Evolutionary conservation across 2,329 filamentous ascomycete genomes (phyloP), one percentile per base, ranked within the genome.

Genomic region (Fusarium sp.): DNA sequence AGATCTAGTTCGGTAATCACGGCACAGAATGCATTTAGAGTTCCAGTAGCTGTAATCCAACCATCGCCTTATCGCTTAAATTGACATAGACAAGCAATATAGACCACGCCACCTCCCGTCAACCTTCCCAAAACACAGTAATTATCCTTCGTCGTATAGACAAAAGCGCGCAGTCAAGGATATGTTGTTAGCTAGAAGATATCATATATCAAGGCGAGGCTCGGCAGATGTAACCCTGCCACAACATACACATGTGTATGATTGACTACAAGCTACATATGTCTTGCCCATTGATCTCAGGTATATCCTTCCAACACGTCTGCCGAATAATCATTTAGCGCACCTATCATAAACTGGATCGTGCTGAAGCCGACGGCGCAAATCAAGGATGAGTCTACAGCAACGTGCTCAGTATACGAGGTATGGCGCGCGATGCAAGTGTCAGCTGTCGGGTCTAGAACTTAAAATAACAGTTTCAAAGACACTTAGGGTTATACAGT

Each of bases 231-330:
- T 9, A 25, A 37, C n/a, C 49, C 21, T 33, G 32, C 5, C 23
- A 12, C 9, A 23, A 12, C 16, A 25, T 19, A 21, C 5, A 6
- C 6, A 10, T 3, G 3, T 15, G 0, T 12, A 44, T 11, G 6
- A 33, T 50, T 33, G 25, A 50, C 47, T 13, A 19, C 5, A 18
- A 19, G 4, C 16, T 18, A 12, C n/a, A 8, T 9, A 18, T 35
- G 2, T 2, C 10, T 35, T 18, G 11, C n/a, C 3, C 6, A 43
- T 43, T 43, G 40, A 13, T 9, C 19, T 4, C 10, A 23, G 40
- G 40, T 43, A 43, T 43, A 13, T 42, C 7, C 21, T n/a, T 10
- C 21, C 21, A n/a, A 5, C 6, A 13, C 4, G 19, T 13, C 16
- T 28, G 40, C 40, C 40, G n/a, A 43, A 15, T 15, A 16, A 43